phyloP scores from a whole-genome alignment of 306 rosid genomes.

The Abrus pulchellus region DNA sequence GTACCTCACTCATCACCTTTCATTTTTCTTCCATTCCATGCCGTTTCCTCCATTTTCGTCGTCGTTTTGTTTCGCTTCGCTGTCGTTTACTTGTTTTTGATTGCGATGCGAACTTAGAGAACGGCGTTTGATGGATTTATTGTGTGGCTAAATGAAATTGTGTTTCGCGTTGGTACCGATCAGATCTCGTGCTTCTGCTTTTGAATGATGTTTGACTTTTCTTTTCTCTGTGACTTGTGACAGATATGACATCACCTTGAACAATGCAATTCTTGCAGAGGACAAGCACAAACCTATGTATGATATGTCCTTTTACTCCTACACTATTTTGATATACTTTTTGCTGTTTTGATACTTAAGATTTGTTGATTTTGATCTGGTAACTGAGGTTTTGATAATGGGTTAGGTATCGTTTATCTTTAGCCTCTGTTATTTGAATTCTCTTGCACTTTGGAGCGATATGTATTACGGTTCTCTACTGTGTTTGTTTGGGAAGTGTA shows the following conservation, averaged over 20 bases:
- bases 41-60: background rate
- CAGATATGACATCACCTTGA: constrained; percentile 73
- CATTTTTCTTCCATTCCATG: background rate
- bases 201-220: background rate
- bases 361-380: constrained; percentile 23
- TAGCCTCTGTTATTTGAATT: background rate
- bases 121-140: background rate
- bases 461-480: background rate
- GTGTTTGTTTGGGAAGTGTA: background rate
- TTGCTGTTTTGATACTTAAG: background rate
- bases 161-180: background rate
- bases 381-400: background rate
- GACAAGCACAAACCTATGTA: constrained; percentile 87
- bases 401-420: background rate
- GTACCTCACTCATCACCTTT: constrained; percentile 45
- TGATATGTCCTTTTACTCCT: constrained; percentile 9
- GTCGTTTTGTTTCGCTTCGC: background rate
- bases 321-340: background rate
- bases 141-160: background rate
- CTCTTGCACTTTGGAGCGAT: background rate
- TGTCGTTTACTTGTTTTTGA: background rate
- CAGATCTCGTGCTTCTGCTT: background rate
- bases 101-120: too few relatives aligned
- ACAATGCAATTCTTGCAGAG: constrained; percentile 85
- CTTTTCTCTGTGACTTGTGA: background rate